These are phyloP conservation scores for Friedmanniomyces simplex DNA, from an alignment of 495 filamentous ascomycete species.

Conservation along the genomic window DNA sequence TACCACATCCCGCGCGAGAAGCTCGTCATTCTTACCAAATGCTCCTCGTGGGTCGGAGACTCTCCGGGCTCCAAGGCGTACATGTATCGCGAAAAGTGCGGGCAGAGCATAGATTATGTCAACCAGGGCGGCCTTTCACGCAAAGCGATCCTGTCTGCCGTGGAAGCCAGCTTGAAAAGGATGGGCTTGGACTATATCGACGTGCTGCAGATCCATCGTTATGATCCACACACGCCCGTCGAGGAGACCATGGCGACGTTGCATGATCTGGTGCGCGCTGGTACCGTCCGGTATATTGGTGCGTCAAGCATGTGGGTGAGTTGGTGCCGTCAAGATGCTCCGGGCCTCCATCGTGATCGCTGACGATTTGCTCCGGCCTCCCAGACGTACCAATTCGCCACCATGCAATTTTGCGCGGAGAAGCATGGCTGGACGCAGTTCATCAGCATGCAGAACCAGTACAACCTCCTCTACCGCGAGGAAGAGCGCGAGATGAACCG, in stretches of 20 bases:
- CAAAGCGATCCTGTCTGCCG: slow-evolving; percentile 51
- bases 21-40: slow-evolving; percentile 39
- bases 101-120: slow-evolving; percentile 35
- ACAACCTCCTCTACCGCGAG: slow-evolving; percentile 33
- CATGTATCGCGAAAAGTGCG: slow-evolving; percentile 26
- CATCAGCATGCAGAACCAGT: slow-evolving; percentile 34
- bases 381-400: slow-evolving; percentile 31
- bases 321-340: too few relatives aligned
- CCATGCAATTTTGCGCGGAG: slow-evolving; percentile 31
- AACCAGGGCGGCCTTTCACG: slow-evolving; percentile 32
- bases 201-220: slow-evolving; percentile 63
- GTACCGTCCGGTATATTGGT: slow-evolving; percentile 33
- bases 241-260: slow-evolving; percentile 62
- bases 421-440: slow-evolving; percentile 36
- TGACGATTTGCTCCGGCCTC: too few relatives aligned
- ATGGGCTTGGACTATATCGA: slow-evolving; percentile 62
- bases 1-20: slow-evolving; percentile 39
- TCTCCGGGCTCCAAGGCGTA: slow-evolving; percentile 24
- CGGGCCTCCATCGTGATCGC: too few relatives aligned
- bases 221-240: slow-evolving; percentile 43
- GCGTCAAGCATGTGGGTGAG: slow-evolving; percentile 31
- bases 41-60: slow-evolving; percentile 31
- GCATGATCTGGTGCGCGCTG: slow-evolving; percentile 30
- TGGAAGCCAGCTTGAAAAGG: slow-evolving; percentile 55
- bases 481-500: slow-evolving; percentile 34